Evolutionary conservation across 768 basidiomycete genomes (phyloP).

Genomic region (Hygrophoropsis aurantiaca): DNA sequence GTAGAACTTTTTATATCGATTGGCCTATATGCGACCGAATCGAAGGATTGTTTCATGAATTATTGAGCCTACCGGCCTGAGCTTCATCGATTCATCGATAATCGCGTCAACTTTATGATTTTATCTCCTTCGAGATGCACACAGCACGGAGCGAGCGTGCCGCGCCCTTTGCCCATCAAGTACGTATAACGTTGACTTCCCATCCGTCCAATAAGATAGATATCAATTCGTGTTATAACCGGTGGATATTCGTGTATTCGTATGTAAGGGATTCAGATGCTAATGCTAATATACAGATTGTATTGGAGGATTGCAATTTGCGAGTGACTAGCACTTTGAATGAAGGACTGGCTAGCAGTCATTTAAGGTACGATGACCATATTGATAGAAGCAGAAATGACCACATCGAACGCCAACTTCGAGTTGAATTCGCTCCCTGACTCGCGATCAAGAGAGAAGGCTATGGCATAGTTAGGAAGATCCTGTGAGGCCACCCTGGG

Average conservation of each 20-base stretch:
- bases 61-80: no score
- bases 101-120: no score
- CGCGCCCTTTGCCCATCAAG: no score
- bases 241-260: neutral
- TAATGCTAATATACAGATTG: neutral
- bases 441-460: no score
- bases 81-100: no score
- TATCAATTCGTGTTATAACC: neutral
- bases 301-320: neutral
- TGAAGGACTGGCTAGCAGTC: neutral
- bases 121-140: no score
- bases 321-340: conserved; percentile 3
- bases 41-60: no score
- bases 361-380: neutral
- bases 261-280: neutral
- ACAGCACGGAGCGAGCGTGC: no score
- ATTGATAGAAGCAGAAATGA: neutral
- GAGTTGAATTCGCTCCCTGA: no score
- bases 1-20: no score
- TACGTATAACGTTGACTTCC: no score
- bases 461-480: conserved; percentile 1
- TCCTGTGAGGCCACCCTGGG: conserved; percentile 44
- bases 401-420: neutral
- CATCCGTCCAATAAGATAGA: neutral
- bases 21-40: no score